phyloP scores from a whole-genome alignment of 805 yeast genomes.

The Limtongozyma cylindracea region DNA sequence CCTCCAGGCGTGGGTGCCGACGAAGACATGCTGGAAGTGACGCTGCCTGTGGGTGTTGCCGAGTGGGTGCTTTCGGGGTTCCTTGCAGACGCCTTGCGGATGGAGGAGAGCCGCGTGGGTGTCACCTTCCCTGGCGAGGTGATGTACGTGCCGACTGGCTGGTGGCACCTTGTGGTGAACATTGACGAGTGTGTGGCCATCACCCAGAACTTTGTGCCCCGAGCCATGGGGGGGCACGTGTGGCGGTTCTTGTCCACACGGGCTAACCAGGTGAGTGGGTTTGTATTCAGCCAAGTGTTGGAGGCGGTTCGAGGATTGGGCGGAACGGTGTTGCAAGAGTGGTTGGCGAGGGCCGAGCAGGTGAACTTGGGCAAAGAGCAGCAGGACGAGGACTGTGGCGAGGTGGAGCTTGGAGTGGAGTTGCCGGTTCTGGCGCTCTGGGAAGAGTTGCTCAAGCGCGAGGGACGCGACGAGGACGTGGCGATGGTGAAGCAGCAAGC shows the following conservation, averaged over 20 bases:
- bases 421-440: conserved; percentile 44
- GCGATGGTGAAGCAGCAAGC: too few species aligned
- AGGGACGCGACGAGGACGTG: too few species aligned
- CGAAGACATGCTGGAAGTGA: conserved; percentile 63
- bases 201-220: conserved; percentile 75
- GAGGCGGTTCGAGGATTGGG: conserved; percentile 3
- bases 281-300: conserved; percentile 28
- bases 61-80: conserved; percentile 80
- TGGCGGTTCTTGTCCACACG: conserved; percentile 43
- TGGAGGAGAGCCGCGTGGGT: conserved; percentile 32
- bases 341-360: too few species aligned
- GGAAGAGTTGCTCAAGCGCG: conserved; percentile 1
- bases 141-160: conserved; percentile 79
- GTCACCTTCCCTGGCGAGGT: conserved; percentile 66
- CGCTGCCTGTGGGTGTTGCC: conserved; percentile 77
- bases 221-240: conserved; percentile 29
- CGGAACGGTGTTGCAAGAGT: too few species aligned
- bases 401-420: conserved; percentile 12
- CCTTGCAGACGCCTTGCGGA: conserved; percentile 36
- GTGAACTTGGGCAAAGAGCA: too few species aligned
- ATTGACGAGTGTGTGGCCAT: conserved; percentile 62
- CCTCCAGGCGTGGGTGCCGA: conserved; percentile 80
- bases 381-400: conserved; percentile 35
- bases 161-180: conserved; percentile 95
- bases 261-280: conserved; percentile 57